Evolutionary conservation across 2,329 filamentous ascomycete genomes (phyloP).

Genomic region (Colletotrichum abscissum): DNA sequence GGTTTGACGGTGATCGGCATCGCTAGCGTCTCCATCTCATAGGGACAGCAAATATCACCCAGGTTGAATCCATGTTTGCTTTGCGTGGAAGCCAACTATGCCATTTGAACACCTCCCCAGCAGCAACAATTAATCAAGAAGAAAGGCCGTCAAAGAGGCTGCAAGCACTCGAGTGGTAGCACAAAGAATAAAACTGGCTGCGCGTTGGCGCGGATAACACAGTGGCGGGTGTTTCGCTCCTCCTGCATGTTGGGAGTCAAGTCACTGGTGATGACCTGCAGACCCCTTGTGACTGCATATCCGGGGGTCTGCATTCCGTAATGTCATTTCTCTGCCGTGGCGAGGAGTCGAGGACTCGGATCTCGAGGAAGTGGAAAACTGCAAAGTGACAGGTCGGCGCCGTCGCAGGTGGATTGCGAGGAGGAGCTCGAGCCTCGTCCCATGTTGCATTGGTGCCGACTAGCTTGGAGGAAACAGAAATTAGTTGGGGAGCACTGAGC

Average conservation of each 20-base stretch:
- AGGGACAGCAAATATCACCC: background rate
- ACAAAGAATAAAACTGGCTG: background rate
- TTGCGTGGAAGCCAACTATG: background rate
- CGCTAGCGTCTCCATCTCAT: slow-evolving; percentile 18
- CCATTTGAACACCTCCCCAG: background rate
- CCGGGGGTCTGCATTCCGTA: slow-evolving; percentile 12
- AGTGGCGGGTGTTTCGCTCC: slow-evolving; percentile 19
- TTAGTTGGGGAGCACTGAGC: slow-evolving; percentile 6
- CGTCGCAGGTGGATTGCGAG: slow-evolving; percentile 6
- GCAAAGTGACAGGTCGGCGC: slow-evolving; percentile 1
- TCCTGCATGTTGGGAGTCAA: slow-evolving; percentile 19
- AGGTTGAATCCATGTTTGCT: background rate
- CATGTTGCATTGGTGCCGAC: slow-evolving; percentile 1
- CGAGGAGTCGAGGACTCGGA: background rate
- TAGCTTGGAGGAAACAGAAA: background rate
- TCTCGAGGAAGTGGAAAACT: background rate
- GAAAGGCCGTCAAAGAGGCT: background rate
- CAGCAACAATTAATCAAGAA: background rate
- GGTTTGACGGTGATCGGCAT: slow-evolving; percentile 18
- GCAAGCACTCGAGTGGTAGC: background rate
- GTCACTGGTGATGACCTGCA: slow-evolving; percentile 22
- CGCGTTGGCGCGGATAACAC: background rate
- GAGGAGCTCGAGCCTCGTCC: slow-evolving; percentile 30
- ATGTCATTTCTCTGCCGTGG: background rate
- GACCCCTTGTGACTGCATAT: slow-evolving; percentile 23